Conservation (phyloP, 2,329 filamentous ascomycete genomes). For the Bipolaris victoriae region DNA sequence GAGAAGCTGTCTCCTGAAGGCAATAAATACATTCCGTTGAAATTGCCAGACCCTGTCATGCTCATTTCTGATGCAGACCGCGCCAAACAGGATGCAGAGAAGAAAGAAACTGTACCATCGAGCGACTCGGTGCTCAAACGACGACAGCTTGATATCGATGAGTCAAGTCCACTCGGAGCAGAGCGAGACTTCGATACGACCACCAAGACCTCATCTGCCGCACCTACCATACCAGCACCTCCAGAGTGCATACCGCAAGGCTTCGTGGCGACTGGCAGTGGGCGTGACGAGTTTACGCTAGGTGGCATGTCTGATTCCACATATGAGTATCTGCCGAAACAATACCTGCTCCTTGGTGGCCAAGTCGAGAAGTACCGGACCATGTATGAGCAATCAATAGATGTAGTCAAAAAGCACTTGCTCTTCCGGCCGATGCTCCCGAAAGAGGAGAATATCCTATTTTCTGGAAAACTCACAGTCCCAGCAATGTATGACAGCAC, state of each 20-base stretch:
- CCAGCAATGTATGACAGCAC: slow-evolving; percentile 34
- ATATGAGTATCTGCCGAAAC: slow-evolving; percentile 56
- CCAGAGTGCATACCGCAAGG: slow-evolving; percentile 57
- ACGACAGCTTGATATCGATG: slow-evolving; percentile 36
- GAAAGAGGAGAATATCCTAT: slow-evolving; percentile 54
- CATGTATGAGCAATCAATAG: slow-evolving; percentile 62
- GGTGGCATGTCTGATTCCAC: slow-evolving; percentile 51
- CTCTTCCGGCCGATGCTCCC: slow-evolving; percentile 60
- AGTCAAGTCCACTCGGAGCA: slow-evolving; percentile 15
- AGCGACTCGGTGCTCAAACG: slow-evolving; percentile 26
- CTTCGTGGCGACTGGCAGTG: slow-evolving; percentile 57
- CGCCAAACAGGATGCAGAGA: background rate
- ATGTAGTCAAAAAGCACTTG: slow-evolving; percentile 54
- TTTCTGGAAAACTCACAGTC: slow-evolving; percentile 47
- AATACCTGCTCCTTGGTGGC: slow-evolving; percentile 56
- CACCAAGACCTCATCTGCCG: slow-evolving; percentile 10
- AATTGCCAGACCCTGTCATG: slow-evolving; percentile 38
- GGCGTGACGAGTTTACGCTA: slow-evolving; percentile 52
- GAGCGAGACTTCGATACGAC: slow-evolving; percentile 8
- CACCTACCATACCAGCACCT: slow-evolving; percentile 20
- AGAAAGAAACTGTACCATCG: slow-evolving; percentile 11
- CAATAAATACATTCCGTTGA: slow-evolving; percentile 43
- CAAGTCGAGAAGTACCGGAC: slow-evolving; percentile 55
- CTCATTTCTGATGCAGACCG: slow-evolving; percentile 29
- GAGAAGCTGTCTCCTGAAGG: slow-evolving; percentile 35